Evolutionary conservation across 2,329 filamentous ascomycete genomes (phyloP).

Genomic region (Aschersonia sp.): DNA sequence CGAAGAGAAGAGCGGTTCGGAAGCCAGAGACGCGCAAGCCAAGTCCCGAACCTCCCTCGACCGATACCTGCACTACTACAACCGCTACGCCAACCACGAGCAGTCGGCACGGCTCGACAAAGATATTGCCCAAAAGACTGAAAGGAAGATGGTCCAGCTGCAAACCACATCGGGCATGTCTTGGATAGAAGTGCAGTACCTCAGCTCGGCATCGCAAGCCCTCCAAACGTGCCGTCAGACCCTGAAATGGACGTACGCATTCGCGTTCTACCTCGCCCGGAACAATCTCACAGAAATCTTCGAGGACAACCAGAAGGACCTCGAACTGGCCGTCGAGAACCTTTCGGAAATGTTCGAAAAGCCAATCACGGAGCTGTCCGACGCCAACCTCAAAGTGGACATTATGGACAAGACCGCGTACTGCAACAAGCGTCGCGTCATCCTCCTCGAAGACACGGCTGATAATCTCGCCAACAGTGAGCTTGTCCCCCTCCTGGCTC

Average conservation of each 20-base stretch:
- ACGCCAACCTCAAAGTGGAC: conserved; percentile 86
- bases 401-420: conserved; percentile 99
- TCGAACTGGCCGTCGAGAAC: conserved; percentile 94
- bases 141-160: conserved; percentile 97
- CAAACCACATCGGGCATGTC: conserved; percentile 92
- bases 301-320: conserved; percentile 95
- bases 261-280: conserved; percentile 90
- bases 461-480: conserved; percentile 79
- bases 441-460: conserved; percentile 82
- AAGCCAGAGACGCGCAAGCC: conserved; percentile 84
- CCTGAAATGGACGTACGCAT: conserved; percentile 97
- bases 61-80: conserved; percentile 98
- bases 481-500: not conserved
- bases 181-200: conserved; percentile 98
- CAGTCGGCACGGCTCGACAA: conserved; percentile 94
- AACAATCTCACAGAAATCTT: conserved; percentile 97
- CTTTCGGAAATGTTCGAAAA: conserved; percentile 99
- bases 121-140: conserved; percentile 89
- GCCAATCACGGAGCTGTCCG: conserved; percentile 71
- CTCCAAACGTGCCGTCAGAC: conserved; percentile 96
- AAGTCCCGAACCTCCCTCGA: conserved; percentile 82
- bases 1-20: conserved; percentile 86
- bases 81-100: conserved; percentile 96
- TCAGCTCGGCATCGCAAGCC: conserved; percentile 84
- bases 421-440: conserved; percentile 83